Evolutionary conservation across 1,284 basidiomycete species (phyloP), one percentile per base, ranked within the genome.

Genomic region (Earliella scabrosa): DNA sequence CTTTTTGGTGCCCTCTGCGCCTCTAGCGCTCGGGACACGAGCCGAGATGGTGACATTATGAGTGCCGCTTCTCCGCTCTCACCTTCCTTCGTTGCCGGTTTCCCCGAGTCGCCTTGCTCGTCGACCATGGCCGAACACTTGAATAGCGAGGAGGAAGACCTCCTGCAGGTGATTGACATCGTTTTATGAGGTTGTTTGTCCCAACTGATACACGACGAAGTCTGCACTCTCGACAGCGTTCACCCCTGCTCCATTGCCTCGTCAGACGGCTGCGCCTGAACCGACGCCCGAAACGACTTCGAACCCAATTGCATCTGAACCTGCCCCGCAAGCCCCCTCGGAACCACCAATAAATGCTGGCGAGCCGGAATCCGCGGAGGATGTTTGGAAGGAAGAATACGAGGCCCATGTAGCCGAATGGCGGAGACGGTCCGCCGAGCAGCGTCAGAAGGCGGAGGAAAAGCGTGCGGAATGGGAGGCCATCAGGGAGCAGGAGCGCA

Each of bases 381-480:
- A 77, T 9, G 64, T 68, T 20, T 88, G 86, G 86, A 82, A 83
- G 62, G 69, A 77, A 7, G 81, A 86, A 60, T 89, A 91, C 70
- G 88, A 94, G 49, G 72, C 81, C 0, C 87, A 92, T 52, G 75
- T 92, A 9, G 76, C 79, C 35, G 73, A 78, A 62, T 95, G 93
- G 93, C 85, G 86, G 36, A 82, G 83, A 24, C 83, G 89, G 66
- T 88, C 87, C 26, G 85, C 89, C 31, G 82, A 85, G 58, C 87
- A 87, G 40, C 86, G 92, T 48, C 77, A 82, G 63, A 92, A 88
- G 69, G 89, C 91, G 8, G 87, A 90, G 72, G 80, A 78, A 56
- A 85, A 87, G 66, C 84, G 91, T n/a, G 79, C 81, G 41, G 76
- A 80, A 55, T 90, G 91, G 84, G 91, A 92, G 68, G 77, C 75